These are phyloP conservation scores for Phytophthora pini DNA, from an alignment of 352 stramenopile species.

Conservation along the genomic window DNA sequence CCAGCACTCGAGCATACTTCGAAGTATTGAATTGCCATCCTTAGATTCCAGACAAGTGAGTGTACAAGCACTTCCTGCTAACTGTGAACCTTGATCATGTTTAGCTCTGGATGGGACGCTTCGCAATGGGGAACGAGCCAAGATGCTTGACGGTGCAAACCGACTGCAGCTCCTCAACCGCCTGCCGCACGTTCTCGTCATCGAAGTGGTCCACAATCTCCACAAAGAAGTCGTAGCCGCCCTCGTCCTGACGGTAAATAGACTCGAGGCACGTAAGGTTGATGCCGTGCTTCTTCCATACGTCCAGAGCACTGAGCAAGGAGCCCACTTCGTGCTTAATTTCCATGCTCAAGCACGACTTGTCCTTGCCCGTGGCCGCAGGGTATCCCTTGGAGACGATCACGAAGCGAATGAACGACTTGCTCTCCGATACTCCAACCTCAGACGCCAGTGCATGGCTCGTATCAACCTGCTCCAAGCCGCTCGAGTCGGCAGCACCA, in stretches of 20 bases:
- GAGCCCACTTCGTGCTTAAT: conserved; percentile 91
- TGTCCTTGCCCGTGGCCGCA: conserved; percentile 77
- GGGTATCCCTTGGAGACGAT: conserved; percentile 73
- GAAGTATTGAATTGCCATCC: conserved; percentile 16
- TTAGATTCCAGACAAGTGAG: conserved; percentile 13
- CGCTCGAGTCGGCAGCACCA: conserved; percentile 45
- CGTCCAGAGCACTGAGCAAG: conserved; percentile 74
- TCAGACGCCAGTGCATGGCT: conserved; percentile 57
- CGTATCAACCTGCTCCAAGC: conserved; percentile 59
- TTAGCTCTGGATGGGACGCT: conserved; percentile 55
- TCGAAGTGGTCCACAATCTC: conserved; percentile 84
- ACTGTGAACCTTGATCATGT: background rate
- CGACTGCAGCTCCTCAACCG: conserved; percentile 59
- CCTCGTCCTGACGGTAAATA: conserved; percentile 77
- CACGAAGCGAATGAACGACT: conserved; percentile 77
- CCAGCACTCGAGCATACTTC: too few relatives aligned
- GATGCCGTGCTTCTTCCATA: conserved; percentile 83
- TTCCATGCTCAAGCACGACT: conserved; percentile 85
- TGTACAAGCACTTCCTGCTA: conserved; percentile 23
- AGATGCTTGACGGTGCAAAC: conserved; percentile 80
- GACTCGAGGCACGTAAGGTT: conserved; percentile 89
- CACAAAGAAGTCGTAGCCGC: conserved; percentile 88
- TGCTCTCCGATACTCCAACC: conserved; percentile 36
- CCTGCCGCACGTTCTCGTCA: conserved; percentile 63
- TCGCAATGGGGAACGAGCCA: conserved; percentile 79